Base-by-base conservation (phyloP, 345 rosid species). In the Euclidium syriacum region DNA sequence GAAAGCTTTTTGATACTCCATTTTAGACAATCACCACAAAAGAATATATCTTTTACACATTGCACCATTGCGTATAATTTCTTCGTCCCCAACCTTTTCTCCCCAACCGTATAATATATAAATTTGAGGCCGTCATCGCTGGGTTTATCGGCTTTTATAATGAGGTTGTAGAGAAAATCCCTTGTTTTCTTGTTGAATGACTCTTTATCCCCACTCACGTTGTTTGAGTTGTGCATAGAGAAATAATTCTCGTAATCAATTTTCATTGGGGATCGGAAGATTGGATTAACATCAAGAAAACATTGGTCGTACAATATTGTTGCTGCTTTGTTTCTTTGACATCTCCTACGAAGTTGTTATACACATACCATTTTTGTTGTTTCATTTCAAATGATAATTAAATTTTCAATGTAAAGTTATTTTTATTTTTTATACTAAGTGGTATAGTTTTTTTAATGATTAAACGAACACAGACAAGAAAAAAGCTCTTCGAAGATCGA, bases 201-300 rank as follows among this genome's bases (percentile, higher is more conserved):
- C 34, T 2, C 11, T 0, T 65, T 71, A 7, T 84, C 39, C 3
- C 26, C 62, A 5, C 58, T 72, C 58, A 79, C 80, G 4, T 10
- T 24, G 5, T 48, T 49, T 30, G 46, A 4, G 43, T 75, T 80
- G 23, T 26, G 64, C 73, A 56, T 22, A 53, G 27, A 68, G 64
- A 77, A 72, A n/a, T 3, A 62, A 64, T 57, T 64, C 20, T 16
- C 0, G 10, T 55, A 24, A 30, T 84, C 83, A 7, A 84, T 75
- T 71, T 12, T 51, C 77, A 14, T 78, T 84, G 46, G 85, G 90
- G 3, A 30, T 29, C 24, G 76, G 51, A 50, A 80, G 78, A 51
- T 78, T 84, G 15, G 60, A 60, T 49, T 67, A 6, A 29, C 8
- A 5, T 29, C 2, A 6, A 29, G 33, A 29, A 29, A n/a, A n/a